Percentiles rank a stretch among this genome's conserved stretches.
phyloP scores from a whole-genome alignment of 208 protist genomes.

The Herpetomonas tarakana region DNA sequence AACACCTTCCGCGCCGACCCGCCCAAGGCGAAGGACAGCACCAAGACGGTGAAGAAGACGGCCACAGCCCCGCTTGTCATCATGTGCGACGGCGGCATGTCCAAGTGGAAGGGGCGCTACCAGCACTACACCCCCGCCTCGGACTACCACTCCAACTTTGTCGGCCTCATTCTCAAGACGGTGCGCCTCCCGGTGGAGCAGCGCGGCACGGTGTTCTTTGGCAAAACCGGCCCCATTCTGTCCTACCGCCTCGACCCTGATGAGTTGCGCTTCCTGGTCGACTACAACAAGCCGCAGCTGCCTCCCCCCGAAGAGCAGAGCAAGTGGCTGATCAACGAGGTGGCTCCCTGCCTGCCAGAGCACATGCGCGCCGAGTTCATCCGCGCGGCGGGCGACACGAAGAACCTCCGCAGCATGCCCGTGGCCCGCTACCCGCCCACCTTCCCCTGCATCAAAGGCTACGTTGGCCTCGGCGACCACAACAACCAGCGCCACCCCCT shows the following conservation, averaged over 20 bases:
- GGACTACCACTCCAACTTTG: conserved; percentile 88
- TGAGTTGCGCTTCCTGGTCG: conserved; percentile 80
- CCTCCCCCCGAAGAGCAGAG: conserved; percentile 72
- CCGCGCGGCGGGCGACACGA: conserved; percentile 36
- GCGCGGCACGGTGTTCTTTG: conserved; percentile 90
- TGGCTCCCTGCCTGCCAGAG: conserved; percentile 77
- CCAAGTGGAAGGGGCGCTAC: conserved; percentile 87
- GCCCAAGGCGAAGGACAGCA: conserved; percentile 19
- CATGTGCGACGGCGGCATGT: conserved; percentile 93
- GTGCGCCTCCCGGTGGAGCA: conserved; percentile 75
- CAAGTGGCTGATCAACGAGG: conserved; percentile 74
- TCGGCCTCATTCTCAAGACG: conserved; percentile 76
- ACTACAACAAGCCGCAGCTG: conserved; percentile 80
- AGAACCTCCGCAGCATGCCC: conserved; percentile 78
- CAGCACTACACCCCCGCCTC: conserved; percentile 75
- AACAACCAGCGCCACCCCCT: conserved; percentile 94
- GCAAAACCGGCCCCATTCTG: conserved; percentile 89
- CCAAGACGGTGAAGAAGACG: conserved; percentile 31
- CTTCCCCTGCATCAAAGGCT: conserved; percentile 77
- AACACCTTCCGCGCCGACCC: conserved; percentile 53
- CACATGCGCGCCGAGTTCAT: conserved; percentile 79
- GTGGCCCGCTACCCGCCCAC: conserved; percentile 71
- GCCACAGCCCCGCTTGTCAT: conserved; percentile 85
- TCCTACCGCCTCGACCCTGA: conserved; percentile 84
- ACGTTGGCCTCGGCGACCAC: conserved; percentile 92